Evolutionary conservation across 345 rosid species (phyloP), one percentile per base, ranked within the genome.

Genomic region (Raphanus sativus): DNA sequence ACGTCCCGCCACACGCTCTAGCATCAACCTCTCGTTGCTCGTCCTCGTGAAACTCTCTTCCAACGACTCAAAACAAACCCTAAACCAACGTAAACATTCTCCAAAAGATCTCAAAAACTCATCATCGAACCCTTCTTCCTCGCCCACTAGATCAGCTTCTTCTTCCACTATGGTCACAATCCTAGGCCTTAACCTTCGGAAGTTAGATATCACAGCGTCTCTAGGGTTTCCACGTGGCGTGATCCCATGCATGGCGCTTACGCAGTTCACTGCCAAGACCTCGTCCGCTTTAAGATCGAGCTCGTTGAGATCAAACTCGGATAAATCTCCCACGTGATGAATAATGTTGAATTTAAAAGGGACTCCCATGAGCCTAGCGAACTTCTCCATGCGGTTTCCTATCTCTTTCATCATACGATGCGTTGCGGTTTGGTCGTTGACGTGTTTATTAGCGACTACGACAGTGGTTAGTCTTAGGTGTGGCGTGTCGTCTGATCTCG

Each of bases 291-390:
- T 77, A 33, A 95, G 66, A 21, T 84, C 90, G 2, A 95, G 77
- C 65, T 85, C 86, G 6, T 76, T 72, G 6, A 87, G 81, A 80
- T 89, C 87, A 56, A 95, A 80, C 65, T 91, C 93, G 0, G 86
- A 86, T 55, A 92, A 77, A 74, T 89, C 97, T 5, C 96, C 97
- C 0, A 81, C 52, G 45, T 89, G 98, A 71, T 91, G 91, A n/a
- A 95, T 81, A 8, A 90, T 89, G n/a, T 77, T 85, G 83, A 95
- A 95, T 78, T 91, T 90, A 67, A 95, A 95, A 15, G 99, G 98
- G 4, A 95, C 98, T 1, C 99, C 98, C 99, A 95, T 95, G n/a
- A 95, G 90, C 81, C 98, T 80, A 6, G 99, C 99, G 24, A 95
- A 95, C 67, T 91, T 95, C 67, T 89, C 99, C 99, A 95, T 92